Base-by-base conservation (phyloP, 2,329 filamentous ascomycete species). In the Nannizziopsis barbatae region DNA sequence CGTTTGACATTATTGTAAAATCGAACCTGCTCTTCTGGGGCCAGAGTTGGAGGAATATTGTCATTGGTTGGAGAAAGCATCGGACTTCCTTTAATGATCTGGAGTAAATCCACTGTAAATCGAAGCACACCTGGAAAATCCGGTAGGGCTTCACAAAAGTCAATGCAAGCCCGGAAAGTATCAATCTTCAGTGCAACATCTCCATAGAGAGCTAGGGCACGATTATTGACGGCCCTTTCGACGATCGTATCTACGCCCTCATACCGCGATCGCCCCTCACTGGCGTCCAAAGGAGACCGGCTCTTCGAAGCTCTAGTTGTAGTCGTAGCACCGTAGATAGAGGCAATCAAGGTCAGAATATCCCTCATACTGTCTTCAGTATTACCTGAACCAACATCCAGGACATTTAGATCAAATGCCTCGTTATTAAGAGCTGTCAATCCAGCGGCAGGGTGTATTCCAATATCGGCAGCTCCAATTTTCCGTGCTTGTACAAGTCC, bases 391-490 rank as follows among this genome's bases (percentile, higher is more conserved):
- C 65, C 65, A 47, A 66, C 52, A 53, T 70, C 66, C 46, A 70
- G 58, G 41, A 65, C 64, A 54, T 69, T 69, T 18, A 70, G 64
- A 53, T 68, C 64, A 54, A 69, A 68, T 12, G 65, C 59, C 9
- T 76, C 70, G 54, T 68, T 64, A 50, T 80, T 83, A 27, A 92
- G 70, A 10, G 83, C 81, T 20, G 87, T 81, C 44, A 95, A 71
- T 0, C 87, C 89, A 8, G 90, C 87, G 14, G 90, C 90, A 36
- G 92, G 92, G 66, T 96, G 90, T 32, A 98, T 86, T 2, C 90
- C 92, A 59, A 92, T 86, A 61, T 96, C 92, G n/a, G 92, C 89
- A 36, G 92, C 92, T 30, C 90, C 90, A 42, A 90, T 77, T 41
- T 93, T 95, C 35, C 92, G 79, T 12, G 92, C 92, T 65, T 95